phyloP scores from a whole-genome alignment of 208 protist genomes.

The Wallacemonas sp. region DNA sequence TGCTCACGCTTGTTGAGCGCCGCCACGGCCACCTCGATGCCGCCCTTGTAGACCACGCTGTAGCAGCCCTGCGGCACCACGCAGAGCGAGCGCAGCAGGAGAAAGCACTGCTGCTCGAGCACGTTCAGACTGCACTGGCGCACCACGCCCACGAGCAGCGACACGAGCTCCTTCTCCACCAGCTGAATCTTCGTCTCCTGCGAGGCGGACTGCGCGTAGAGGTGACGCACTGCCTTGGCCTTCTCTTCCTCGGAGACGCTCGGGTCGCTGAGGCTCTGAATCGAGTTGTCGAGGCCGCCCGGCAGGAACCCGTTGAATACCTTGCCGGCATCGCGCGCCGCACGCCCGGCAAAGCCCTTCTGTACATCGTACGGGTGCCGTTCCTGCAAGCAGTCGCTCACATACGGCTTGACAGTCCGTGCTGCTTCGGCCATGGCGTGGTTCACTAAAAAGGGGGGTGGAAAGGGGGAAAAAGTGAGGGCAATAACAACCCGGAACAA shows the following conservation, averaged over 20 bases:
- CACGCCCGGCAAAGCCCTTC: conserved; percentile 69
- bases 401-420: conserved; percentile 73
- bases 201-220: conserved; percentile 75
- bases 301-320: conserved; percentile 69
- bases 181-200: conserved; percentile 78
- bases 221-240: conserved; percentile 55
- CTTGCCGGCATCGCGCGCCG: conserved; percentile 48
- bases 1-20: conserved; percentile 15
- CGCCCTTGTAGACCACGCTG: conserved; percentile 55
- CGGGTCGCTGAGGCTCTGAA: conserved; percentile 58
- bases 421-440: conserved; percentile 63
- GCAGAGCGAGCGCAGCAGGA: conserved; percentile 73
- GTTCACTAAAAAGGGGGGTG: background rate
- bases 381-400: conserved; percentile 84
- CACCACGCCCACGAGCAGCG: conserved; percentile 44
- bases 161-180: conserved; percentile 61
- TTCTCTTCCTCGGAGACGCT: conserved; percentile 45
- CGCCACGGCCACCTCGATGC: conserved; percentile 40
- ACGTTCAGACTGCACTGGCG: conserved; percentile 22
- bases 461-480: conserved; percentile 19
- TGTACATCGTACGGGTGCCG: conserved; percentile 81
- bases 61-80: conserved; percentile 79
- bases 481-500: no score
- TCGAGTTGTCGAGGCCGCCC: conserved; percentile 35
- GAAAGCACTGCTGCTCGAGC: conserved; percentile 64